Evolutionary conservation across 495 filamentous ascomycete genomes (phyloP).

Genomic region (Tetracladium marchalianum): DNA sequence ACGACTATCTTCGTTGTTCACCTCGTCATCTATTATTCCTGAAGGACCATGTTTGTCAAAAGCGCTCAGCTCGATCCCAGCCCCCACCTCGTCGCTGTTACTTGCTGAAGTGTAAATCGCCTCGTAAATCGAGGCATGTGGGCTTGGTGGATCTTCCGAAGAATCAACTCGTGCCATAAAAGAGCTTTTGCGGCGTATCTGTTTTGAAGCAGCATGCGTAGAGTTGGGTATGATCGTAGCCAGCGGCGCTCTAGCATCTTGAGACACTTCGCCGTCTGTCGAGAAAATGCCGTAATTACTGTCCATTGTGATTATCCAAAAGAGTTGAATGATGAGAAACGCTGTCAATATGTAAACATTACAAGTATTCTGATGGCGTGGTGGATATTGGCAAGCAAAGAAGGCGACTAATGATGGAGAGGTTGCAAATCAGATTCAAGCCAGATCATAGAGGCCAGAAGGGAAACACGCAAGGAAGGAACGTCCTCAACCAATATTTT

Average conservation of each 20-base stretch:
- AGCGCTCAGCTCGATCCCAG: no score
- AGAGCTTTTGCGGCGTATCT: slow-evolving; percentile 17
- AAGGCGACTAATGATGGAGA: no score
- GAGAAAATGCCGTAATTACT: background rate
- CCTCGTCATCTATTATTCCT: background rate
- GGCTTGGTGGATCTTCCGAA: slow-evolving; percentile 25
- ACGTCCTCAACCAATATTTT: no score
- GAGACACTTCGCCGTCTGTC: background rate
- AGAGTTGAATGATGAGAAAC: slow-evolving; percentile 4
- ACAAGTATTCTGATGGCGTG: no score
- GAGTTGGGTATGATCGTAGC: slow-evolving; percentile 18
- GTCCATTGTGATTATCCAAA: slow-evolving; percentile 1
- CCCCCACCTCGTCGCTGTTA: slow-evolving; percentile 14
- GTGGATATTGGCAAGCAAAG: no score
- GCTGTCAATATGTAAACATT: slow-evolving; percentile 1
- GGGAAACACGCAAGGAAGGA: no score
- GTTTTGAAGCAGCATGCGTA: slow-evolving; percentile 8
- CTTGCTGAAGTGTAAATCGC: slow-evolving; percentile 23
- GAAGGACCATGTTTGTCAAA: slow-evolving; percentile 1
- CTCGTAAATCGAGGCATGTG: slow-evolving; percentile 28
- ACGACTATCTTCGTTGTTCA: slow-evolving; percentile 16
- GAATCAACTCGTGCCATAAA: slow-evolving; percentile 21
- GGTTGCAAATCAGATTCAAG: no score
- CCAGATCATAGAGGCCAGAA: no score
- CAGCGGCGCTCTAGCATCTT: slow-evolving; percentile 3